phyloP scores from a whole-genome alignment of 1,284 basidiomycete genomes.

The Fomes fomentarius region DNA sequence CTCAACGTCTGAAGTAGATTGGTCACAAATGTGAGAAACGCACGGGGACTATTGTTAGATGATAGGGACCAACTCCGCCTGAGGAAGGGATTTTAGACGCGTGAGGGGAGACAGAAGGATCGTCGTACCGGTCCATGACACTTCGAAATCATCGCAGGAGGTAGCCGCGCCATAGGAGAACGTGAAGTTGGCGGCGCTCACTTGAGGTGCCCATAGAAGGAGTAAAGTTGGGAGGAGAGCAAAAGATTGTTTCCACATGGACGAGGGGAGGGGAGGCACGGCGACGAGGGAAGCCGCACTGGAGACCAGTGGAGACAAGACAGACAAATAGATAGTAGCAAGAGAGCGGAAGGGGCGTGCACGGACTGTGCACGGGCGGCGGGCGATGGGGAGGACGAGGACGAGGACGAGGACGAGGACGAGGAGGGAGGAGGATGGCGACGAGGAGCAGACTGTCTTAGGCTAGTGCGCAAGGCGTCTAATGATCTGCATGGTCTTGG shows the following conservation, averaged over 20 bases:
- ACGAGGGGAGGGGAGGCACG: not conserved
- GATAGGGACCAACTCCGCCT: slow-evolving; percentile 70
- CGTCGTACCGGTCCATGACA: slow-evolving; percentile 65
- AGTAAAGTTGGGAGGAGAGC: slow-evolving; percentile 25
- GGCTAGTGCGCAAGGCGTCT: not conserved
- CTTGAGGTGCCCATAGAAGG: slow-evolving; percentile 28
- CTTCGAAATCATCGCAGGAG: slow-evolving; percentile 59
- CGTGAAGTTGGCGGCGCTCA: slow-evolving; percentile 50
- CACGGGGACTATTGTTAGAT: slow-evolving; percentile 62
- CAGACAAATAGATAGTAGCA: not conserved
- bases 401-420: not conserved
- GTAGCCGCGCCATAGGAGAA: slow-evolving; percentile 53
- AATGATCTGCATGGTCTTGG: not conserved
- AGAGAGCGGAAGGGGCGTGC: slow-evolving; percentile 17
- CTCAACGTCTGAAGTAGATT: not conserved
- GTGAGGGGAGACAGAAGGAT: not conserved
- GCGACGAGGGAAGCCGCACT: not conserved
- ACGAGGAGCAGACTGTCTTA: not conserved
- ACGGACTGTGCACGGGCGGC: slow-evolving; percentile 5
- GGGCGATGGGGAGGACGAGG: not conserved
- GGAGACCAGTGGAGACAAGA: not conserved
- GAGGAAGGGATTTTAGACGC: slow-evolving; percentile 1
- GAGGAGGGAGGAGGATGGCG: not conserved
- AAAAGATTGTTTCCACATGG: slow-evolving; percentile 20
- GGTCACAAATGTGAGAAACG: slow-evolving; percentile 27